A percentile compares a stretch with the other conserved stretches of the same genome.
Evolutionary conservation across 2,329 filamentous ascomycete species (phyloP).

Genomic region (Amesomyces nigricolor): DNA sequence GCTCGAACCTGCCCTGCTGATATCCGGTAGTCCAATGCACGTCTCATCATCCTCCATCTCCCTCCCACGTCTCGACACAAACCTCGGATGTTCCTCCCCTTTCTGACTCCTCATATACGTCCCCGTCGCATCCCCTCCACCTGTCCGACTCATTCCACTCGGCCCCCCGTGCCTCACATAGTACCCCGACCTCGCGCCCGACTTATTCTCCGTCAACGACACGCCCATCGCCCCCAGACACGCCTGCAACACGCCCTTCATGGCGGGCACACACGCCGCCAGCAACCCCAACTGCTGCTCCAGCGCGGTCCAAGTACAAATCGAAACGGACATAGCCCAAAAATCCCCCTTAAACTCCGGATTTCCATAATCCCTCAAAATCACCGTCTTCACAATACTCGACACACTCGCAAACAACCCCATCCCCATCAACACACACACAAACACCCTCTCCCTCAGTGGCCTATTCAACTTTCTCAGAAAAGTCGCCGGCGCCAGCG

Average conservation of each 20-base stretch:
- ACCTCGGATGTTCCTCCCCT: background rate
- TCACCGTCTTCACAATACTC: conserved; percentile 23
- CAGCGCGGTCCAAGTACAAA: conserved; percentile 23
- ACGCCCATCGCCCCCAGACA: conserved; percentile 21
- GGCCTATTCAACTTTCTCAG: conserved; percentile 24
- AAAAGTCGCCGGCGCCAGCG: conserved; percentile 23
- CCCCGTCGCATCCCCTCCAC: background rate
- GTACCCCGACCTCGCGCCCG: conserved; percentile 12
- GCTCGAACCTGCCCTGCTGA: conserved; percentile 10
- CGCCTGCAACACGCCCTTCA: conserved; percentile 22
- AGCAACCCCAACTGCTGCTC: conserved; percentile 23
- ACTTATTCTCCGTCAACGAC: conserved; percentile 14
- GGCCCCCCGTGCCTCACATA: conserved; percentile 7
- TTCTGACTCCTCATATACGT: conserved; percentile 3
- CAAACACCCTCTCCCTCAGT: conserved; percentile 23
- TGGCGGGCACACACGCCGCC: conserved; percentile 24
- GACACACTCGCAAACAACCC: conserved; percentile 22
- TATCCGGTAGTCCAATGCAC: conserved; percentile 16
- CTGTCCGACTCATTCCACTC: background rate
- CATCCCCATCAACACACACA: conserved; percentile 26
- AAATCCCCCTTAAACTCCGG: conserved; percentile 8
- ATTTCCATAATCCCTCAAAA: conserved; percentile 20
- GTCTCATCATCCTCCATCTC: conserved; percentile 18
- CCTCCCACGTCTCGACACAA: conserved; percentile 6
- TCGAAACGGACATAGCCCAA: conserved; percentile 19